These are phyloP conservation scores for Cercophora sp. DNA, from an alignment of 495 filamentous ascomycete species.

Conservation along the genomic window DNA sequence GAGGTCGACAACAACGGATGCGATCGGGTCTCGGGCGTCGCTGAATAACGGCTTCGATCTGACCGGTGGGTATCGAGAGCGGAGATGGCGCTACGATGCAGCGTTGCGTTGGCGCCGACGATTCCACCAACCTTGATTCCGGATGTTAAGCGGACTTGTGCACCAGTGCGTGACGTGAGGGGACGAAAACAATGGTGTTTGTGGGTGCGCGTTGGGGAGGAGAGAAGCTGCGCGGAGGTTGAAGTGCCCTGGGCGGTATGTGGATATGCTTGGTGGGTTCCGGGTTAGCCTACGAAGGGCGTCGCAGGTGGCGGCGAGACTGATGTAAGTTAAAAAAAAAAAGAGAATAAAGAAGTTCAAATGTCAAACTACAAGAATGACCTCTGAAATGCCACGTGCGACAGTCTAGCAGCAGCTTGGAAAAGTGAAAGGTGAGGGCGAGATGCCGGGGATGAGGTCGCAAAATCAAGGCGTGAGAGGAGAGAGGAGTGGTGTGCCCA, in stretches of 20 bases:
- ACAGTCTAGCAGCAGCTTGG: too few species aligned
- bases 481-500: constrained; percentile 21
- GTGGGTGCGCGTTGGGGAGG: not conserved
- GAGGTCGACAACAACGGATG: not conserved
- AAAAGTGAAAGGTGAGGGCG: constrained; percentile 1
- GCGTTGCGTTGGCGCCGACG: too few species aligned
- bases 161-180: not conserved
- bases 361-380: not conserved
- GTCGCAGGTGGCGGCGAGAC: too few species aligned
- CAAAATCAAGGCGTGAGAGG: constrained; percentile 10
- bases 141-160: not conserved
- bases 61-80: too few species aligned
- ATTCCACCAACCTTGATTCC: too few species aligned
- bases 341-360: not conserved
- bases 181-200: not conserved
- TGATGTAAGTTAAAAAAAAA: too few species aligned
- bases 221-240: not conserved
- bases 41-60: constrained; percentile 1
- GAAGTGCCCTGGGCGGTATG: too few species aligned
- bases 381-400: not conserved
- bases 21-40: not conserved
- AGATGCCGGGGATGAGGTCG: not conserved
- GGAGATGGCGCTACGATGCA: too few species aligned
- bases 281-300: too few species aligned
- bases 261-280: too few species aligned